Evolutionary conservation across 352 stramenopile species (phyloP).

Genomic region (Phytophthora agathidicida): DNA sequence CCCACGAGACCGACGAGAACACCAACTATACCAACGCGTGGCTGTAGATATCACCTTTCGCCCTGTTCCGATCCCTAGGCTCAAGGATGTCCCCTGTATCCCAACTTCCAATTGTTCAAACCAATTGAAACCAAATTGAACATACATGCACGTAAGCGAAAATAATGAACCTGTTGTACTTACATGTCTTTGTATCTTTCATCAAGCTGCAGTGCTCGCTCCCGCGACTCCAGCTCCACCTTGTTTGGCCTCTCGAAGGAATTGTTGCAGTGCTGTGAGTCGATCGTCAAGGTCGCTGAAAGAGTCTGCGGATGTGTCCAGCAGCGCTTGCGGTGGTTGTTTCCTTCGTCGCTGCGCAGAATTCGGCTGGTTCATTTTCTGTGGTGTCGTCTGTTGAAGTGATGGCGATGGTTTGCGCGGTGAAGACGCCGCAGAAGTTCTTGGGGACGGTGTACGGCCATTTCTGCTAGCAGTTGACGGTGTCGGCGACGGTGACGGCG

Average conservation of each 20-base stretch:
- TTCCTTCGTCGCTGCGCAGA: slow-evolving; percentile 21
- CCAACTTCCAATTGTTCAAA: slow-evolving; percentile 14
- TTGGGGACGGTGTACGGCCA: not conserved
- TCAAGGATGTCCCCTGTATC: slow-evolving; percentile 18
- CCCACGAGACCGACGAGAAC: slow-evolving; percentile 22
- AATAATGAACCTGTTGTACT: slow-evolving; percentile 36
- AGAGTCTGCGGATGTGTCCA: slow-evolving; percentile 75
- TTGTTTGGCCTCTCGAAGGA: slow-evolving; percentile 83
- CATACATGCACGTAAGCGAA: slow-evolving; percentile 23
- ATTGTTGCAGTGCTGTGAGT: slow-evolving; percentile 80
- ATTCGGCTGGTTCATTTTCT: slow-evolving; percentile 8
- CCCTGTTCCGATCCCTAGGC: slow-evolving; percentile 10
- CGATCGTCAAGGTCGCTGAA: slow-evolving; percentile 90
- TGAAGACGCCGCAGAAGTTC: slow-evolving; percentile 3
- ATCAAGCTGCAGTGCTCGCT: slow-evolving; percentile 32
- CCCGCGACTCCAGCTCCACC: slow-evolving; percentile 16
- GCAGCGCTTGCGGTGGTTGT: slow-evolving; percentile 35
- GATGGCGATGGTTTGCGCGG: slow-evolving; percentile 10
- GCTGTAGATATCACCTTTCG: slow-evolving; percentile 28
- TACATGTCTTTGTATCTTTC: slow-evolving; percentile 16
- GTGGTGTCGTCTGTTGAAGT: slow-evolving; percentile 8
- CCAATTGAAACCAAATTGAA: slow-evolving; percentile 19
- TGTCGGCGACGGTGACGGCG: slow-evolving; percentile 36
- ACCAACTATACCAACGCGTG: slow-evolving; percentile 24
- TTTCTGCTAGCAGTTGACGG: slow-evolving; percentile 10